These are phyloP conservation scores for Spinellus fusiger DNA, from an alignment of 192 early-diverging fungal species.

Conservation along the genomic window DNA sequence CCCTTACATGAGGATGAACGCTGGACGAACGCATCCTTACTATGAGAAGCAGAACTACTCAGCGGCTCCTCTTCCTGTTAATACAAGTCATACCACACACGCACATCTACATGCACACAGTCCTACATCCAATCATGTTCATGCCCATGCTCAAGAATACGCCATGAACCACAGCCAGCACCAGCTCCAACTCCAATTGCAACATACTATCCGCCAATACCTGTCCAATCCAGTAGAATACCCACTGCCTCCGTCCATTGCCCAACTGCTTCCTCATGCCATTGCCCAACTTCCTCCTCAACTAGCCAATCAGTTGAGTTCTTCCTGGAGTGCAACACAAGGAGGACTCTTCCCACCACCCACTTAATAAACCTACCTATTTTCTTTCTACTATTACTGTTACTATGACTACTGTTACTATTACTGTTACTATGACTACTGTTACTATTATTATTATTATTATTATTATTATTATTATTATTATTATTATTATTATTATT, in stretches of 20 bases:
- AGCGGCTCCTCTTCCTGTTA: background rate
- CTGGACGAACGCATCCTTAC: background rate
- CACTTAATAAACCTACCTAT: conserved; percentile 6
- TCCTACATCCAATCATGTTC: background rate
- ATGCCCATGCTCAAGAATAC: background rate
- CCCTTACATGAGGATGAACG: conserved; percentile 1
- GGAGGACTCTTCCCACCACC: background rate
- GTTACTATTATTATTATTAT: background rate
- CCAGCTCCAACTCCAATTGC: conserved; percentile 24
- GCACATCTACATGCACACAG: background rate
- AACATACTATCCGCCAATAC: conserved; percentile 29
- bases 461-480: no score
- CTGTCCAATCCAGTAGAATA: conserved; percentile 19
- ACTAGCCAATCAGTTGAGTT: conserved; percentile 2
- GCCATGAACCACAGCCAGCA: background rate
- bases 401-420: background rate
- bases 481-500: no score
- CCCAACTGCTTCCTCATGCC: conserved; percentile 24
- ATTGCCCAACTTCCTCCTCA: conserved; percentile 29
- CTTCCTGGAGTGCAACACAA: background rate
- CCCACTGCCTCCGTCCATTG: conserved; percentile 24
- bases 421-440: conserved; percentile 3
- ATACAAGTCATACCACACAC: background rate
- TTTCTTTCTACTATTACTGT: conserved; percentile 3
- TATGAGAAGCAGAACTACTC: background rate